phyloP scores from a whole-genome alignment of 805 yeast species.

The Saturnispora silvae region DNA sequence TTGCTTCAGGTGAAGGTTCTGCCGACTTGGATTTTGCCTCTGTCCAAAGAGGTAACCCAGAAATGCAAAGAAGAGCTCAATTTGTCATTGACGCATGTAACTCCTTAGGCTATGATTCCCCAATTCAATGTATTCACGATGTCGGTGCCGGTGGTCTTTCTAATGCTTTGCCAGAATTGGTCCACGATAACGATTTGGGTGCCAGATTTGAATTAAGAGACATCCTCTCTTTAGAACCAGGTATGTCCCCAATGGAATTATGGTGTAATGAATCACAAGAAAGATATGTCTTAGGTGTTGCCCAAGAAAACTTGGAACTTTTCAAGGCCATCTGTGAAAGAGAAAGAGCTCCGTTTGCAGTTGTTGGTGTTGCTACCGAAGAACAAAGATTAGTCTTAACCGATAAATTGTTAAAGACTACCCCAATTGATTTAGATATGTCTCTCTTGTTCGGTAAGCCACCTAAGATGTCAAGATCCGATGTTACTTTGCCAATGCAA shows the following conservation, averaged over 20 bases:
- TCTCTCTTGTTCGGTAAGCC: constrained; percentile 91
- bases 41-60: constrained; percentile 98
- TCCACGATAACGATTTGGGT: constrained; percentile 93
- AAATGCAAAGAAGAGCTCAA: constrained; percentile 98
- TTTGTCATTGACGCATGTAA: constrained; percentile 94
- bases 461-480: constrained; percentile 82
- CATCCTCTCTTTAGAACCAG: constrained; percentile 83
- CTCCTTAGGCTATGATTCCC: constrained; percentile 60
- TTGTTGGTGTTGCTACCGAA: constrained; percentile 87
- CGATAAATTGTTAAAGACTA: constrained; percentile 64
- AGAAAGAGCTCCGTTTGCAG: constrained; percentile 94
- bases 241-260: constrained; percentile 99
- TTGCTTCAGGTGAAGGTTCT: constrained; percentile 92
- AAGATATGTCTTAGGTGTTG: constrained; percentile 89
- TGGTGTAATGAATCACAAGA: constrained; percentile 99
- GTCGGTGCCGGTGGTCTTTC: constrained; percentile 99
- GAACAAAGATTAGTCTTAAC: constrained; percentile 76
- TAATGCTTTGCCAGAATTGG: constrained; percentile 94
- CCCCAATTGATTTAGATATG: constrained; percentile 95
- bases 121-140: constrained; percentile 93
- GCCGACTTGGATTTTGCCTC: constrained; percentile 97
- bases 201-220: constrained; percentile 88
- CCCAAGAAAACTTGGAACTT: constrained; percentile 58
- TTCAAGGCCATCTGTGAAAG: constrained; percentile 80
- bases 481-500: constrained; percentile 49